phyloP scores from a whole-genome alignment of 1,284 basidiomycete species.

The Erythrobasidium hasegawianum region DNA sequence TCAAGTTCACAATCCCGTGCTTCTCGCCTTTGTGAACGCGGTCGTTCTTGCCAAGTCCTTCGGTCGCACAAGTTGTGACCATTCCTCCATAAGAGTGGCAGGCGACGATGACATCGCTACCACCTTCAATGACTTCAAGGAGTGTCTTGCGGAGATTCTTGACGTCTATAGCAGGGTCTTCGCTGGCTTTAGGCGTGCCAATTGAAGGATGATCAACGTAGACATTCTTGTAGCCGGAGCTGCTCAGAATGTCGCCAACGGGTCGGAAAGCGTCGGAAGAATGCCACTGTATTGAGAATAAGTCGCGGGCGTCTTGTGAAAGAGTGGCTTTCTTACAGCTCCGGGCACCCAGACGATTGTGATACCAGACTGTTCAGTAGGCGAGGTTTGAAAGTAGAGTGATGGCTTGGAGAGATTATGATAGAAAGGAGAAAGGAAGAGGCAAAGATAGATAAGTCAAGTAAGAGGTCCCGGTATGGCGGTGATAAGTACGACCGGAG shows the following conservation, averaged over 20 bases:
- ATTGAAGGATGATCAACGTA: slow-evolving; percentile 16
- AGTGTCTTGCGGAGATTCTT: slow-evolving; percentile 1
- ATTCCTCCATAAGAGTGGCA: slow-evolving; percentile 37
- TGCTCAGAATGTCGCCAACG: neutral
- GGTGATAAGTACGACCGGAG: too few species aligned
- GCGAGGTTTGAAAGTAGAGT: too few species aligned
- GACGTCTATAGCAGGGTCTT: slow-evolving; percentile 16
- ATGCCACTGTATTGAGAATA: too few species aligned
- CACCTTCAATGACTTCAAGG: slow-evolving; percentile 25
- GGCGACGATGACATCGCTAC: slow-evolving; percentile 34
- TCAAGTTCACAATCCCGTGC: slow-evolving; percentile 7
- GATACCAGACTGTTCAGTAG: too few species aligned
- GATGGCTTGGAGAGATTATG: too few species aligned
- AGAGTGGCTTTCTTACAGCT: slow-evolving; percentile 1
- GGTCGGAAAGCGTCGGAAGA: slow-evolving; percentile 6
- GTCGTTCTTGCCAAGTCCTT: slow-evolving; percentile 35
- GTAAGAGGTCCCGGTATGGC: too few species aligned
- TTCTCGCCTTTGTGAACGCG: slow-evolving; percentile 24
- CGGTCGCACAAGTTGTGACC: slow-evolving; percentile 18
- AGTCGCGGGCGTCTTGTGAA: too few species aligned
- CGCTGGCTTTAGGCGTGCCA: neutral
- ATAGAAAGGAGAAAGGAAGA: too few species aligned
- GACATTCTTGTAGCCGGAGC: slow-evolving; percentile 9
- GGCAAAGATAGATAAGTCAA: too few species aligned
- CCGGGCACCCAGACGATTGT: slow-evolving; percentile 12